Base-by-base conservation (phyloP, 345 rosid genomes). In the Reutealis trisperma region DNA sequence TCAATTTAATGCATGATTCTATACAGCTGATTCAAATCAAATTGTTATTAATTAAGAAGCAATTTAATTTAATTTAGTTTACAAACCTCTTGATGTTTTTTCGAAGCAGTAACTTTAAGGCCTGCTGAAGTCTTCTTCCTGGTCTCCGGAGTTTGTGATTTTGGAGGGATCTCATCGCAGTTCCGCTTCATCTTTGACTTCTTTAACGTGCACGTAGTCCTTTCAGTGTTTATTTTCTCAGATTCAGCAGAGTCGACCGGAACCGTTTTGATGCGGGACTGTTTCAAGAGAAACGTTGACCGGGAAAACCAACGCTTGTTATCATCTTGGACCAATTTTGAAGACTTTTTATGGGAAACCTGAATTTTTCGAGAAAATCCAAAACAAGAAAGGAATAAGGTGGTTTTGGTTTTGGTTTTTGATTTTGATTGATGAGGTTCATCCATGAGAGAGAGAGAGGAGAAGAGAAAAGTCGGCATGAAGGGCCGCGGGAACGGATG, bases 371-470 rank as follows among this genome's bases (percentile, higher is more conserved):
- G 24, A 74, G 84, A 75, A 41, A 82, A 70, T 30, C 94, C 90
- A 60, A 90, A 87, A 78, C 92, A 89, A 25, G 78, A 55, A 1
- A 86, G 80, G 71, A 89, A 84, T 51, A 71, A 74, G 24, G 75
- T 30, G 63, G 80, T 22, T 54, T 18, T 54, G n/a, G 41, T 72
- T 19, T 71, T 54, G 37, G 37, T 59, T 18, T 71, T 77, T 73
- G 80, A 58, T n/a, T 71, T 54, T 75, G 22, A 34, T 77, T 70
- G 65, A 42, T 37, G 79, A 45, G 19, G 59, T 51, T 75, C 78
- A 42, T 85, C 85, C 90, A 87, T 85, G 67, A 76, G 51, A 72
- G 59, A n/a, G 58, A 67, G 34, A 70, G 22, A 16, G 6, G 51
- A 34, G 37, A 42, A 22, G 62, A 55, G 42, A 25, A 16, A n/a